A percentile compares a stretch with the other conserved stretches of the same genome.
phyloP scores from a whole-genome alignment of 176 grass and related monocot genomes.

The Ampelocalamus luodianensis region DNA sequence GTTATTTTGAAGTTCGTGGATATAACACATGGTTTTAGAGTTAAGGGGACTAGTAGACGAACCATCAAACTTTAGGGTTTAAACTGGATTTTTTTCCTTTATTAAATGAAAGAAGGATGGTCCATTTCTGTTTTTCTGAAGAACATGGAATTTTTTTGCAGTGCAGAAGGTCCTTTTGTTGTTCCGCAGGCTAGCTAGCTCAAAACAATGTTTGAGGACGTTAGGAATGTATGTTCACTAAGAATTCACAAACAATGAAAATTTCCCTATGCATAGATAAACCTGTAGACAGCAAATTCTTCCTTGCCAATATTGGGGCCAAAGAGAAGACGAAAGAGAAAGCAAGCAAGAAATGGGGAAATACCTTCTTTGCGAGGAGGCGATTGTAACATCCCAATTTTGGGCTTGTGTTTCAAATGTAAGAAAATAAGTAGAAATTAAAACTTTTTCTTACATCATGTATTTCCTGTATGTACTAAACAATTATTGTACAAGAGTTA shows the following conservation, averaged over 20 bases:
- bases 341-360: not conserved
- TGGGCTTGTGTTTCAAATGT: too few species aligned
- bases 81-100: too few species aligned
- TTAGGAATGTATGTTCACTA: not conserved
- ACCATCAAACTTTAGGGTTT: too few species aligned
- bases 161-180: not conserved
- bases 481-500: too few species aligned
- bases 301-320: not conserved
- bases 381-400: too few species aligned
- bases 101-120: not conserved
- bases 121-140: not conserved
- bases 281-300: too few species aligned
- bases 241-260: not conserved
- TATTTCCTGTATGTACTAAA: too few species aligned
- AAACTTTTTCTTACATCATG: too few species aligned
- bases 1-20: too few species aligned
- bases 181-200: not conserved
- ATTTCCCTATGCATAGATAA: not conserved
- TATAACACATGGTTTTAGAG: too few species aligned
- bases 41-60: too few species aligned
- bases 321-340: not conserved
- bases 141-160: not conserved
- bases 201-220: not conserved
- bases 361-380: slow-evolving; percentile 77
- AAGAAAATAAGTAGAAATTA: too few species aligned